Evolutionary conservation across 2,329 filamentous ascomycete species (phyloP).

Genomic region (Zalaria sp.): DNA sequence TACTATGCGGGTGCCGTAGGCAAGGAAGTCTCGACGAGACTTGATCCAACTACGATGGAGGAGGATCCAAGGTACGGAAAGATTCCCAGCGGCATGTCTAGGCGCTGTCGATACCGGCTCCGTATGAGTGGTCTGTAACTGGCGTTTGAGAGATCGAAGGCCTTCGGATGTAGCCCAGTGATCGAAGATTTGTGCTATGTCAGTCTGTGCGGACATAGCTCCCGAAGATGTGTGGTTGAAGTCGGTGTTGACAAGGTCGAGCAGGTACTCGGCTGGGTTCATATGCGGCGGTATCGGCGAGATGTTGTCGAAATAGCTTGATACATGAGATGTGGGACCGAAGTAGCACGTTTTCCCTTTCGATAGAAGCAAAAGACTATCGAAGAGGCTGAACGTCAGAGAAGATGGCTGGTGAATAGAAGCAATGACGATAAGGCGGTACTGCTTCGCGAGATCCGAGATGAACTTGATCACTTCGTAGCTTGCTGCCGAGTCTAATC

Average conservation of each 20-base stretch:
- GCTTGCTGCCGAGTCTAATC: constrained; percentile 61
- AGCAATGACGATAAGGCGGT: constrained; percentile 28
- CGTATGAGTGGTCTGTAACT: no score
- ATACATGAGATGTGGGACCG: constrained; percentile 41
- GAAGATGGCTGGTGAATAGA: constrained; percentile 75
- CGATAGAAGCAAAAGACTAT: constrained; percentile 59
- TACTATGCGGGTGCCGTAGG: constrained; percentile 62
- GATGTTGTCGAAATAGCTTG: constrained; percentile 44
- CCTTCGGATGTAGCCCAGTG: neutral
- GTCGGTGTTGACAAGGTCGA: constrained; percentile 64
- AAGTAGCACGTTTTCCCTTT: constrained; percentile 56
- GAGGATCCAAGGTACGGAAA: constrained; percentile 30
- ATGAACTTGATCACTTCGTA: constrained; percentile 62
- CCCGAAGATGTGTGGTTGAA: constrained; percentile 27
- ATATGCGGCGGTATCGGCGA: constrained; percentile 48
- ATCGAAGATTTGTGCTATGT: neutral
- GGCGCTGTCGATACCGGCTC: constrained; percentile 8
- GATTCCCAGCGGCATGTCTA: constrained; percentile 5
- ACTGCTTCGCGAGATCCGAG: constrained; percentile 43
- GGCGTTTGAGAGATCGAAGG: no score
- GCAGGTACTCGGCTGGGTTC: constrained; percentile 64
- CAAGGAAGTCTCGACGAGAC: constrained; percentile 64
- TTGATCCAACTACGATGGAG: constrained; percentile 71
- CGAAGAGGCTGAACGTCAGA: constrained; percentile 61
- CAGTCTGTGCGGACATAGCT: neutral